Conservation (phyloP, 805 yeast species). For the Barnettozyma siamensis region DNA sequence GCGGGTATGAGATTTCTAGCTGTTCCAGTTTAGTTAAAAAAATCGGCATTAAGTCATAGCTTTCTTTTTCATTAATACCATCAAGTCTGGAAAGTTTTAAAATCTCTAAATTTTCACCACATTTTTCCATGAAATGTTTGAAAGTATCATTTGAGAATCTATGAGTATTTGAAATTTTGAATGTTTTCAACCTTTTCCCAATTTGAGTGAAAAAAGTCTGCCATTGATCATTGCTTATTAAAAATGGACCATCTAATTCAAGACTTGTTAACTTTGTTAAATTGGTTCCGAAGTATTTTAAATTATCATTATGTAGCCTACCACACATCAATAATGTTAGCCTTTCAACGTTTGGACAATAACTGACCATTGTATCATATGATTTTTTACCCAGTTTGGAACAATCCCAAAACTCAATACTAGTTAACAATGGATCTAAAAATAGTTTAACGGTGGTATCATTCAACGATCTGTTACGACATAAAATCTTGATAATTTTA, state of each 20-base stretch:
- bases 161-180: conserved; percentile 77
- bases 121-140: conserved; percentile 51
- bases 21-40: conserved; percentile 47
- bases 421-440: conserved; percentile 49
- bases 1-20: conserved; percentile 66
- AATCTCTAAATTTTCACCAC: conserved; percentile 49
- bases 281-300: conserved; percentile 57
- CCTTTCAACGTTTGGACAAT: conserved; percentile 64
- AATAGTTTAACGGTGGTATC: conserved; percentile 70
- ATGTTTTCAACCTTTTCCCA: conserved; percentile 47
- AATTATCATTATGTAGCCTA: conserved; percentile 71
- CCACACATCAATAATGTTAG: conserved; percentile 90
- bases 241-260: conserved; percentile 83
- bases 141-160: conserved; percentile 68
- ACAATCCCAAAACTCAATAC: conserved; percentile 87
- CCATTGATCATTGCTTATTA: conserved; percentile 77
- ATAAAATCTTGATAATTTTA: conserved; percentile 69
- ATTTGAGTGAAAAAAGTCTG: conserved; percentile 56
- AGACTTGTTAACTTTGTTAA: conserved; percentile 49
- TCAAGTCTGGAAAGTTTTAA: conserved; percentile 66
- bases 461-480: conserved; percentile 76
- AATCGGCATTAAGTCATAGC: conserved; percentile 62
- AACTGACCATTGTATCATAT: conserved; percentile 63
- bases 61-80: conserved; percentile 53
- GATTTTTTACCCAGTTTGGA: conserved; percentile 67